Conservation (phyloP, 306 rosid species). For the Cucumis hystrix region DNA sequence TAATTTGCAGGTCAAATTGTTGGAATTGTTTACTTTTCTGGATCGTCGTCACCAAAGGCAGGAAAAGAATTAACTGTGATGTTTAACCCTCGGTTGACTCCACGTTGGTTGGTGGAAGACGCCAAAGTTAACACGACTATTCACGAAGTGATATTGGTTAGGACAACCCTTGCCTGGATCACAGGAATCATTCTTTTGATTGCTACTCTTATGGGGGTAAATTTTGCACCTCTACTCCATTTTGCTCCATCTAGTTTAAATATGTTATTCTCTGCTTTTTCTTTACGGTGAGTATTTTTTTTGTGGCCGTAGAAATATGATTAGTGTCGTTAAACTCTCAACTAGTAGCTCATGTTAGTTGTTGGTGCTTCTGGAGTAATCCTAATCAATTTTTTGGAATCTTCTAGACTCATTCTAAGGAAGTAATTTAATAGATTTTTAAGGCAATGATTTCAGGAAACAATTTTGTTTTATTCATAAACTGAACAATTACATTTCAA, state of each 20-base stretch:
- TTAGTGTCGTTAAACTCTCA: not conserved
- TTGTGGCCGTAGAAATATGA: not conserved
- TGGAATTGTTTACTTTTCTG: constrained; percentile 55
- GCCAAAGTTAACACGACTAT: constrained; percentile 2
- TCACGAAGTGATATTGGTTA: constrained; percentile 46
- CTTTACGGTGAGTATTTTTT: not conserved
- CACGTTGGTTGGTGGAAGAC: constrained; percentile 59
- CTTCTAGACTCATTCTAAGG: not conserved
- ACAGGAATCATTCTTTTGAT: constrained; percentile 72
- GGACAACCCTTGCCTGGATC: constrained; percentile 72
- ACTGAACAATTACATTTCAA: not conserved
- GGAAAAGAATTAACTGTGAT: constrained; percentile 40
- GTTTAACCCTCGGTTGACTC: constrained; percentile 32
- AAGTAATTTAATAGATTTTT: not conserved
- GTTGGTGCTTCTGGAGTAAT: not conserved
- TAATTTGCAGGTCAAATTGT: constrained; percentile 79
- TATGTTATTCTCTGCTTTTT: not conserved
- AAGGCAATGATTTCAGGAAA: not conserved
- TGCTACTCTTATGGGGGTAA: constrained; percentile 88
- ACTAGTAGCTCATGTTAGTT: not conserved
- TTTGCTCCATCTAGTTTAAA: not conserved
- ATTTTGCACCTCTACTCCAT: not conserved
- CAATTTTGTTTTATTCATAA: not conserved
- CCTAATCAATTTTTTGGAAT: not conserved
- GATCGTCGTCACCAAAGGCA: constrained; percentile 21